Evolutionary conservation across 2,329 filamentous ascomycete genomes (phyloP).

Genomic region (Aspergillus aculeatus): DNA sequence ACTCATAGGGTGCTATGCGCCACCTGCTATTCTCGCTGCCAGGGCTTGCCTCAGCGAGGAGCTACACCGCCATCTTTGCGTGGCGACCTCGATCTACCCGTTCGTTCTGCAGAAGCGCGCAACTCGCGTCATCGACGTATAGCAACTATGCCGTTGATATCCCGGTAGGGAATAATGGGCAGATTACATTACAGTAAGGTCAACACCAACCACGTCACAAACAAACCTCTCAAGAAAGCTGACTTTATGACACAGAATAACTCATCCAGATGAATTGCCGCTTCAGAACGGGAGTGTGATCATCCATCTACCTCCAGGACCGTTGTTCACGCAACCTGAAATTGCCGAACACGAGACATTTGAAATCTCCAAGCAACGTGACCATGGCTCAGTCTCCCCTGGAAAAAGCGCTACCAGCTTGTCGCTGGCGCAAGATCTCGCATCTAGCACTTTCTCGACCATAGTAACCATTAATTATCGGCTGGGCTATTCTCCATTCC

Average conservation of each 20-base stretch:
- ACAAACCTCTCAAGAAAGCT: not conserved
- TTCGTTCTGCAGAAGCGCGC: not conserved
- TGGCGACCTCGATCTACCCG: not conserved
- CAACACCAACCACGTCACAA: not conserved
- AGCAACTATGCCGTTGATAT: not conserved
- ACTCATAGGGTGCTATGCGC: not conserved
- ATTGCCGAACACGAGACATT: not conserved
- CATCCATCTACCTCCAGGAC: slow-evolving; percentile 39
- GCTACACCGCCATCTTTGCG: not conserved
- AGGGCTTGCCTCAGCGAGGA: not conserved
- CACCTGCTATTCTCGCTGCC: not conserved
- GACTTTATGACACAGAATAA: slow-evolving; percentile 18
- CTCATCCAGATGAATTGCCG: slow-evolving; percentile 11
- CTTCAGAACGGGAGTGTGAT: slow-evolving; percentile 29
- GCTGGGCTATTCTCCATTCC: slow-evolving; percentile 22
- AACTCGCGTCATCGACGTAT: not conserved
- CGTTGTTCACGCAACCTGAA: slow-evolving; percentile 22
- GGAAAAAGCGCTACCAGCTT: not conserved
- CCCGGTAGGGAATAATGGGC: not conserved
- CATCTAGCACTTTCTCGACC: slow-evolving; percentile 32
- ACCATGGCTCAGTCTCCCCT: not conserved
- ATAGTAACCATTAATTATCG: slow-evolving; percentile 45
- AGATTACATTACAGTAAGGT: not conserved
- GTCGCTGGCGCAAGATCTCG: slow-evolving; percentile 21
- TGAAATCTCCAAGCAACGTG: not conserved